Conservation (phyloP, 805 yeast species). For the Candida rishiriensis region DNA sequence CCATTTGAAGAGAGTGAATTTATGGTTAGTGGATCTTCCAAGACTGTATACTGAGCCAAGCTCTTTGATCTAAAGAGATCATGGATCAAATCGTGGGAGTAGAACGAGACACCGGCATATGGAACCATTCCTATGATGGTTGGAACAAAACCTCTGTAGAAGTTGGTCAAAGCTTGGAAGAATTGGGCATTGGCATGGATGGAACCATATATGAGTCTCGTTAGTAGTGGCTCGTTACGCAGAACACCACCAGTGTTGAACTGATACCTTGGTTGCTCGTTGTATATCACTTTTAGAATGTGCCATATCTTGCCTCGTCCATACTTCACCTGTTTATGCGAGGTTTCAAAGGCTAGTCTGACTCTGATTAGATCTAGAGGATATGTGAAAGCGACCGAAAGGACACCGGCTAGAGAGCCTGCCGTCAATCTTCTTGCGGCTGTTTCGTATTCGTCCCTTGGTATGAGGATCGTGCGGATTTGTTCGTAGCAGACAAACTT, state of each 20-base stretch:
- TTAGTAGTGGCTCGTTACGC: slow-evolving; percentile 27
- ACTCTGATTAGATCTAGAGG: slow-evolving; percentile 91
- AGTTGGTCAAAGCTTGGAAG: slow-evolving; percentile 50
- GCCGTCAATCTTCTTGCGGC: slow-evolving; percentile 75
- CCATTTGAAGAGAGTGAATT: too few species aligned
- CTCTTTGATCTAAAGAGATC: slow-evolving; percentile 69
- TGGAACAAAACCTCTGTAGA: slow-evolving; percentile 91
- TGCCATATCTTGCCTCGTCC: slow-evolving; percentile 30
- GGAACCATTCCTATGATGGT: slow-evolving; percentile 95
- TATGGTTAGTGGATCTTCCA: slow-evolving; percentile 16
- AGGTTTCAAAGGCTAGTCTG: slow-evolving; percentile 84
- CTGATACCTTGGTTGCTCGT: slow-evolving; percentile 29
- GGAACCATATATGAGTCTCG: slow-evolving; percentile 26
- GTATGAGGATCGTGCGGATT: slow-evolving; percentile 73
- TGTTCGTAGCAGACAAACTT: slow-evolving; percentile 97
- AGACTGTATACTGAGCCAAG: slow-evolving; percentile 50
- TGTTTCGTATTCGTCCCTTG: slow-evolving; percentile 69
- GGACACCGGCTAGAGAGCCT: slow-evolving; percentile 86
- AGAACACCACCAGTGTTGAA: slow-evolving; percentile 28
- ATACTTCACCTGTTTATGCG: slow-evolving; percentile 23
- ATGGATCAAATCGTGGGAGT: slow-evolving; percentile 88
- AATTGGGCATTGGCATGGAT: slow-evolving; percentile 30
- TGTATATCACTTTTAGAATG: slow-evolving; percentile 26
- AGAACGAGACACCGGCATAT: slow-evolving; percentile 95
- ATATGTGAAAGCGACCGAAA: slow-evolving; percentile 83